These are phyloP conservation scores for Mycosphaerella sp. DNA, from an alignment of 2,329 filamentous ascomycete species.

Conservation along the genomic window DNA sequence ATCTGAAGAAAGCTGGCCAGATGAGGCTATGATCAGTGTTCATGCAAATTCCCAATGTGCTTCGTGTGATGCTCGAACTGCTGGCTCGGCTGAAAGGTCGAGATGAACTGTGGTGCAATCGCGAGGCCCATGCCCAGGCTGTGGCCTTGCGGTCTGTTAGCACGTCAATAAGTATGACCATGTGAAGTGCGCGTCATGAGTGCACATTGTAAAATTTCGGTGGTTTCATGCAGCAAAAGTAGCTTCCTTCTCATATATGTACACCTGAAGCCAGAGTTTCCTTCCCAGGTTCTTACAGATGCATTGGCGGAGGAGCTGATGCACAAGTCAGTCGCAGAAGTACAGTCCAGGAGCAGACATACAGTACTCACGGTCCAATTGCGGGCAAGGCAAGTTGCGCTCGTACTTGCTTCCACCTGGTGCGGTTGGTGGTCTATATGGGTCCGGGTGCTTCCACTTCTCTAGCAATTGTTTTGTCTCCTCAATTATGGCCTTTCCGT, in stretches of 20 bases:
- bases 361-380: constrained; percentile 65
- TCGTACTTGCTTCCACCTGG: constrained; percentile 97
- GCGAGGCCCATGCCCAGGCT: not conserved
- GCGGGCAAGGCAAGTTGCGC: constrained; percentile 76
- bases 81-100: too few relatives aligned
- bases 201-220: not conserved
- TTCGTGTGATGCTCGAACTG: not conserved
- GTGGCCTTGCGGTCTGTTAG: not conserved
- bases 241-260: constrained; percentile 18
- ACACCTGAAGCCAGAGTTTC: constrained; percentile 17
- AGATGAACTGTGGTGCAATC: not conserved
- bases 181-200: not conserved
- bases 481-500: constrained; percentile 64
- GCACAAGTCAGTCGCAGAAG: constrained; percentile 3
- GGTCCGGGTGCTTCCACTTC: constrained; percentile 97
- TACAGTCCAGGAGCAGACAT: not conserved
- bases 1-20: constrained; percentile 9
- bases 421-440: constrained; percentile 80
- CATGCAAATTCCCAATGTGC: not conserved
- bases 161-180: not conserved
- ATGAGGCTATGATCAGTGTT: constrained; percentile 1
- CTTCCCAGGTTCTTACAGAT: constrained; percentile 31
- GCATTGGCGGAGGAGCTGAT: constrained; percentile 48
- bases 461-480: constrained; percentile 85
- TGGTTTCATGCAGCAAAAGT: not conserved